Evolutionary conservation across 2,329 filamentous ascomycete genomes (phyloP), one percentile per base, ranked within the genome.

Genomic region (Albophoma yamanashiensis): DNA sequence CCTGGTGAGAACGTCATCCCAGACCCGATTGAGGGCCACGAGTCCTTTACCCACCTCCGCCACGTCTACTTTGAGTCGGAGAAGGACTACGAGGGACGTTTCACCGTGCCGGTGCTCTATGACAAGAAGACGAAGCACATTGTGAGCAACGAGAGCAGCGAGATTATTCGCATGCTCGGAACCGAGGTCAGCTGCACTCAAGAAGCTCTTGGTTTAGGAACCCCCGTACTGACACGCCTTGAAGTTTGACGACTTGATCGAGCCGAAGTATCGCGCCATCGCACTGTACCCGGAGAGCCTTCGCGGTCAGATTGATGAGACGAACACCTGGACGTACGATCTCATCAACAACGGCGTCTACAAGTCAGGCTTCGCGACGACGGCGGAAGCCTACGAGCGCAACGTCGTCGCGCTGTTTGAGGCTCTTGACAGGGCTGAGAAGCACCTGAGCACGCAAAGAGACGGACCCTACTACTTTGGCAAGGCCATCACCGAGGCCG

Each of bases 121-220:
- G 91, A 96, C 75, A 91, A 85, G 76, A 86, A 88, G 76, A 76
- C 78, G 58, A 82, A 86, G 68, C 83, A 78, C 40, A 95, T 96
- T 69, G 92, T 96, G 63, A 94, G 82, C 82, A 97, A 97, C 66
- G 92, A 96, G 81, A 91, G 89, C 73, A 87, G 87, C 65, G 92
- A 97, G 77, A 96, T 97, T 71, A 86, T 96, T 72, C 87, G 92
- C 70, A 96, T 96, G 89, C 79, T 97, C 63, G 89, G 89, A 70
- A 82, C 81, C 50, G 89, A 85, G 68, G 91, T 91, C 58, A 22
- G 70, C 60, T 9, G 17, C 27, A 17, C 11, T 25, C 0, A 7
- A 38, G 14, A 11, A 34, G 15, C 50, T 12, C 50, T 20, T 31
- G 52, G 31, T 59, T 56, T 61, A 4, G 62, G 22, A 22, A 17